These are phyloP conservation scores for Atkinsonella hypoxylon DNA, from an alignment of 2,329 filamentous ascomycete species.

Conservation along the genomic window DNA sequence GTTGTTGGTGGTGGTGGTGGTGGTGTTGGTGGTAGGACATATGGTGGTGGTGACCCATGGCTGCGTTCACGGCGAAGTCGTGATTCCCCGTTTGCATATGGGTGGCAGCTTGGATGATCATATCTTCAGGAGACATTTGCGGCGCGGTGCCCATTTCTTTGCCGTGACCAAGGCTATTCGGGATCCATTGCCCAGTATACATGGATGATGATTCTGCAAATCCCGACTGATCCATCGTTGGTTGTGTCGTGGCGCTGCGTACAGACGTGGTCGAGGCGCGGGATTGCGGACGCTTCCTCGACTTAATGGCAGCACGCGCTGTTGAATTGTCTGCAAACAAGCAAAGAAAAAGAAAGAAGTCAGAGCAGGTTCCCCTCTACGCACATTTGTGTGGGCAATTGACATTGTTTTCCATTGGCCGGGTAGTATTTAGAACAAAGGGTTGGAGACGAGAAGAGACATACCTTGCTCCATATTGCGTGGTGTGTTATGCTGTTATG, in stretches of 20 bases:
- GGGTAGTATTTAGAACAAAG: conserved; percentile 1
- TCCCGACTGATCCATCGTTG: conserved; percentile 35
- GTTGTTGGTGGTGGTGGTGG: conserved; percentile 26
- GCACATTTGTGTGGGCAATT: conserved; percentile 1
- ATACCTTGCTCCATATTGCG: conserved; percentile 25
- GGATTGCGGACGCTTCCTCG: conserved; percentile 39
- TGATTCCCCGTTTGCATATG: conserved; percentile 40
- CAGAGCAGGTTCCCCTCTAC: conserved; percentile 4
- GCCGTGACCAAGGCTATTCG: conserved; percentile 29
- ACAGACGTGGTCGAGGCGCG: conserved; percentile 45
- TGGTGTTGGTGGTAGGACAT: conserved; percentile 27
- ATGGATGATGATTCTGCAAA: conserved; percentile 31
- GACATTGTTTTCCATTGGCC: conserved; percentile 1
- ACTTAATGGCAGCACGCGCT: conserved; percentile 24
- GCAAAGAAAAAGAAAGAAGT: conserved; percentile 1
- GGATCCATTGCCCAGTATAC: conserved; percentile 39
- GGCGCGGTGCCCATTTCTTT: conserved; percentile 30
- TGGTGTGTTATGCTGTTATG: conserved; percentile 15
- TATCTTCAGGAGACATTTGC: conserved; percentile 44
- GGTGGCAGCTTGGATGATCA: conserved; percentile 45
- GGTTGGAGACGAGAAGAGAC: conserved; percentile 12
- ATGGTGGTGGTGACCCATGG: conserved; percentile 26
- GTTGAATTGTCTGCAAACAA: conserved; percentile 16
- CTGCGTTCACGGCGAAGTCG: conserved; percentile 38
- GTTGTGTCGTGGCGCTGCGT: conserved; percentile 40